Conservation (phyloP, 768 basidiomycete species). For the Phaeotremella fagi region DNA sequence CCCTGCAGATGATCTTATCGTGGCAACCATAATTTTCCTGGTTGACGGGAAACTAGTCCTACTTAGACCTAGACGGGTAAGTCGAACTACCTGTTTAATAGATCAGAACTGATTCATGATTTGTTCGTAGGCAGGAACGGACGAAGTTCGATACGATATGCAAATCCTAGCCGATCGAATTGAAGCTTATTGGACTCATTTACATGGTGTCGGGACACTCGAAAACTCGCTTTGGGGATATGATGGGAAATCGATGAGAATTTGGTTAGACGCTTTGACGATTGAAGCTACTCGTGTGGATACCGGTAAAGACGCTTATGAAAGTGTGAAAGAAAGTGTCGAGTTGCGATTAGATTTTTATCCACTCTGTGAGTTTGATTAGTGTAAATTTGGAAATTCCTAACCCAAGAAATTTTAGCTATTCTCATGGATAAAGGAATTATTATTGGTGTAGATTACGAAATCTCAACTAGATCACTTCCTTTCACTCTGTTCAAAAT, state of each 20-base stretch:
- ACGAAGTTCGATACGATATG: constrained; percentile 80
- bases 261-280: constrained; percentile 93
- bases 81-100: constrained; percentile 14
- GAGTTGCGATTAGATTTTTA: constrained; percentile 91
- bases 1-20: constrained; percentile 82
- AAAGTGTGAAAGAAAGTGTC: constrained; percentile 83
- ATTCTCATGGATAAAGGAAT: constrained; percentile 99
- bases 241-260: constrained; percentile 78
- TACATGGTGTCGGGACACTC: constrained; percentile 82
- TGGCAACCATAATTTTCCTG: constrained; percentile 92
- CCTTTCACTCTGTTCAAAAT: constrained; percentile 89
- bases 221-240: constrained; percentile 99
- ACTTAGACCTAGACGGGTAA: constrained; percentile 78
- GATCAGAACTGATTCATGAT: constrained; percentile 3
- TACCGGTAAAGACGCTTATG: constrained; percentile 50
- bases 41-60: constrained; percentile 87
- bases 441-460: constrained; percentile 91
- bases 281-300: constrained; percentile 62
- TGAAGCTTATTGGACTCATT: constrained; percentile 98
- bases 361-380: constrained; percentile 78
- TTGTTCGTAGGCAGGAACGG: constrained; percentile 62
- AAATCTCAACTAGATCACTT: constrained; percentile 68
- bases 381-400: not conserved
- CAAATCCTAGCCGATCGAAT: constrained; percentile 95
- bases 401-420: constrained; percentile 56